These are phyloP conservation scores for Boletus sp. DNA, from an alignment of 768 basidiomycete genomes.

Conservation along the genomic window DNA sequence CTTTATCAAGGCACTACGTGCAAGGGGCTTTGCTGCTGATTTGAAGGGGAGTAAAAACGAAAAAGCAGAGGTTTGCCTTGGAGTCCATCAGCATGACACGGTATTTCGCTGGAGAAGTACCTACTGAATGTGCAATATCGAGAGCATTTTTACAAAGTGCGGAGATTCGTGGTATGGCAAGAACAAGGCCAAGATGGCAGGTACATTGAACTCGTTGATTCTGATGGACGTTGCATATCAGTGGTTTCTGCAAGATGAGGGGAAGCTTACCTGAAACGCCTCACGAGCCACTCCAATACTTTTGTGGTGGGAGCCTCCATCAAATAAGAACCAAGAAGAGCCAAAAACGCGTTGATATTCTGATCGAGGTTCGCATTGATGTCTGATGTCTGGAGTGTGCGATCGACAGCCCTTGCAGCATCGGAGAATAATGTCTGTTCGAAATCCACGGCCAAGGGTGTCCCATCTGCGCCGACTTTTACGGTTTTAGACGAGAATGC, in stretches of 20 bases:
- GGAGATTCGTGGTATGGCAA: slow-evolving; percentile 94
- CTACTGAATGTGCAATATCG: slow-evolving; percentile 77
- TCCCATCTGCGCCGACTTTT: slow-evolving; percentile 13
- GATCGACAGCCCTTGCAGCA: slow-evolving; percentile 67
- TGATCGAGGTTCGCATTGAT: slow-evolving; percentile 63
- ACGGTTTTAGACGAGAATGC: slow-evolving; percentile 35
- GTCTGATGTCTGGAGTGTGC: slow-evolving; percentile 69
- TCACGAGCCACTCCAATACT: slow-evolving; percentile 91
- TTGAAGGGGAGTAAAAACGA: slow-evolving; percentile 74
- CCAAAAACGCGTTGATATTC: slow-evolving; percentile 59
- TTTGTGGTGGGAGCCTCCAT: slow-evolving; percentile 79
- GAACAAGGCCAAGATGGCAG: slow-evolving; percentile 74
- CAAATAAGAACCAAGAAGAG: slow-evolving; percentile 75
- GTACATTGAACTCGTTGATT: slow-evolving; percentile 91
- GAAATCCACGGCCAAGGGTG: slow-evolving; percentile 38
- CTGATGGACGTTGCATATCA: slow-evolving; percentile 38
- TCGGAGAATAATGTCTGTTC: slow-evolving; percentile 82
- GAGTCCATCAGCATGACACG: slow-evolving; percentile 1
- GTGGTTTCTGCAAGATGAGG: background rate
- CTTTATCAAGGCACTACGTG: slow-evolving; percentile 67
- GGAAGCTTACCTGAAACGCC: slow-evolving; percentile 75
- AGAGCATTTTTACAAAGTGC: slow-evolving; percentile 91
- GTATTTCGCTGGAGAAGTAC: slow-evolving; percentile 17
- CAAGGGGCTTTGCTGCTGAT: slow-evolving; percentile 71
- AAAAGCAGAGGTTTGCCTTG: slow-evolving; percentile 61